These are phyloP conservation scores for Boletus tomentosulus DNA, from an alignment of 768 basidiomycete species.

Conservation along the genomic window DNA sequence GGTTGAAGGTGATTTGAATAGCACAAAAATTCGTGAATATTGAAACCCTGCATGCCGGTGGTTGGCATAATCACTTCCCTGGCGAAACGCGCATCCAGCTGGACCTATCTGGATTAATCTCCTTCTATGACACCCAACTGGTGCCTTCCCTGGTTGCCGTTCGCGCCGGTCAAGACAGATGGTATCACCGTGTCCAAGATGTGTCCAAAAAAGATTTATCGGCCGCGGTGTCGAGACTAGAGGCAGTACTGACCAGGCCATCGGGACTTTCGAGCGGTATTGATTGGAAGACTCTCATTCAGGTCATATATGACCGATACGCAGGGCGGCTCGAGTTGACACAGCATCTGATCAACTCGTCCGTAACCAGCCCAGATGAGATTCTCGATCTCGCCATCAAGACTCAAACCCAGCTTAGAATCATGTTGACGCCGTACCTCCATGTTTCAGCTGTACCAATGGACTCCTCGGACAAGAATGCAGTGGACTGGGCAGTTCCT, in stretches of 20 bases:
- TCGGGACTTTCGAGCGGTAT: constrained; percentile 21
- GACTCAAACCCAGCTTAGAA: constrained; percentile 22
- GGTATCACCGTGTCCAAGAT: no score
- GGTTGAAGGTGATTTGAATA: no score
- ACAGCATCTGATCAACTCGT: constrained; percentile 20
- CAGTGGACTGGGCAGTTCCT: constrained; percentile 27
- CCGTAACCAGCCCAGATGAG: background rate
- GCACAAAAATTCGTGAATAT: no score
- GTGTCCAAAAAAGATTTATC: no score
- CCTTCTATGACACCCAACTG: no score
- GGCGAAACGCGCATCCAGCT: no score
- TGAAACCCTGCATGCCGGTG: no score
- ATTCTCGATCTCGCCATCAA: constrained; percentile 8
- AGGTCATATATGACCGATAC: constrained; percentile 30
- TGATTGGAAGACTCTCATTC: constrained; percentile 33
- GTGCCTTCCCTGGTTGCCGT: no score
- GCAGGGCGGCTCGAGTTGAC: constrained; percentile 28
- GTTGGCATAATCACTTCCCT: no score
- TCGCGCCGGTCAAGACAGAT: no score
- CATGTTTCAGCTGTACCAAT: constrained; percentile 10
- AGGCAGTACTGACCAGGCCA: constrained; percentile 9
- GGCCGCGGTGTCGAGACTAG: no score
- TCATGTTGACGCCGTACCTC: constrained; percentile 30
- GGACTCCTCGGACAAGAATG: background rate
- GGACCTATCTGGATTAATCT: no score